These are phyloP conservation scores for Globisporangium iwayamae DNA, from an alignment of 352 stramenopile genomes.

Conservation along the genomic window DNA sequence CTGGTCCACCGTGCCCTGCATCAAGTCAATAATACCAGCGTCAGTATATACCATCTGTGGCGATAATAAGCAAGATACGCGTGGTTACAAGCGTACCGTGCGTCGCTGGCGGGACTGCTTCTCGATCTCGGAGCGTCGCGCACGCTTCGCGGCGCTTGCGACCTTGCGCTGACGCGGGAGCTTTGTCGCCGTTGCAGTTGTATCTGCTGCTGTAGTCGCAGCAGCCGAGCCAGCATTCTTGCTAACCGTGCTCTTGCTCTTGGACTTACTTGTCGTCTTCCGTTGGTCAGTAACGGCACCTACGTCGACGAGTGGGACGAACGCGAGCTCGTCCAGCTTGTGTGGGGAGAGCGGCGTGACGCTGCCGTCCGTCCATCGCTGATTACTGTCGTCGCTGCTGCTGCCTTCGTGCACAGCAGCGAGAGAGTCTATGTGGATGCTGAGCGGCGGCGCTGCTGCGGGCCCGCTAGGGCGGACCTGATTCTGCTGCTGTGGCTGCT, in stretches of 20 bases:
- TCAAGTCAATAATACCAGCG: too few relatives aligned
- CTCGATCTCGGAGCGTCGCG: slow-evolving; percentile 57
- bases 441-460: neutral
- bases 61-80: neutral
- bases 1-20: slow-evolving; percentile 34
- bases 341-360: neutral
- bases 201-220: neutral
- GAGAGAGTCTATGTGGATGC: neutral
- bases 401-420: neutral
- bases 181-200: neutral
- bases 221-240: neutral
- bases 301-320: neutral
- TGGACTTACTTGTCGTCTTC: neutral
- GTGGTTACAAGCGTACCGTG: neutral
- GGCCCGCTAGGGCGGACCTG: neutral
- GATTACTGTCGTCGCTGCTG: neutral
- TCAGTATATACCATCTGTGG: neutral
- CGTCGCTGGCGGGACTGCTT: slow-evolving; percentile 51
- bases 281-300: neutral
- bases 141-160: slow-evolving; percentile 27
- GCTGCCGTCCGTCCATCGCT: neutral
- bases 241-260: neutral
- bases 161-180: slow-evolving; percentile 6
- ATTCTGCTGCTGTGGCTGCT: neutral
- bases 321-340: neutral